Base-by-base conservation (phyloP, 495 filamentous ascomycete species). In the Aspergillus leporis region DNA sequence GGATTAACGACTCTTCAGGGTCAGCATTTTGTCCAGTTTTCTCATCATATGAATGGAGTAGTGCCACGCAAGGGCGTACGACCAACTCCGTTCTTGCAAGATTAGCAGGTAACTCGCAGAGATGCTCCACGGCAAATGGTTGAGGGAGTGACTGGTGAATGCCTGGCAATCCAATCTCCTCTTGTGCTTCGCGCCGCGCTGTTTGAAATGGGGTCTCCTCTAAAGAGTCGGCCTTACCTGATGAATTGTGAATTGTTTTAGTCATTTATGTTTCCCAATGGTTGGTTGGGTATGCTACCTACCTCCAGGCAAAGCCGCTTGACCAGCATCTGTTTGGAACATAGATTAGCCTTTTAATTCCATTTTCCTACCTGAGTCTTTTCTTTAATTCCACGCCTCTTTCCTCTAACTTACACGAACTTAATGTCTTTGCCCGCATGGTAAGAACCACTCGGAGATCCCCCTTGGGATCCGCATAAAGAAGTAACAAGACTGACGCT, bases 241-340 rank as follows among this genome's bases (percentile, higher is more conserved):
- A 31, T 8, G 25, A 5, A 21, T 31, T 7, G 8, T 14, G 12
- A 13, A n/a, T 36, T 25, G 16, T 14, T 54, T 59, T 48, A 41
- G 46, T 52, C 28, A 47, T 51, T 18, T 9, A 12, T 51, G 18
- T 38, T 31, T 14, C 32, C 13, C 2, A 4, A 4, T 36, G n/a
- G n/a, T n/a, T n/a, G n/a, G 38, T 28, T 46, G 45, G 40, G 25
- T 49, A 36, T 6, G 7, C n/a, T 36, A 79, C 76, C 80, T 85
- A 70, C 91, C 92, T 36, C 92, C 92, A 0, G 92, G 92, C 58
- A 97, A 83, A 58, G 92, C 92, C 50, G 90, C 92, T 69, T 97
- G 91, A 21, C 92, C 91, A 69, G 83, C 80, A 71, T 81, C 75
- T 81, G 36, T 22, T 8, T 47, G 21, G 43, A 21, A 45, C 10